phyloP scores from a whole-genome alignment of 75 land plant species.

The Picea sitchensis region DNA sequence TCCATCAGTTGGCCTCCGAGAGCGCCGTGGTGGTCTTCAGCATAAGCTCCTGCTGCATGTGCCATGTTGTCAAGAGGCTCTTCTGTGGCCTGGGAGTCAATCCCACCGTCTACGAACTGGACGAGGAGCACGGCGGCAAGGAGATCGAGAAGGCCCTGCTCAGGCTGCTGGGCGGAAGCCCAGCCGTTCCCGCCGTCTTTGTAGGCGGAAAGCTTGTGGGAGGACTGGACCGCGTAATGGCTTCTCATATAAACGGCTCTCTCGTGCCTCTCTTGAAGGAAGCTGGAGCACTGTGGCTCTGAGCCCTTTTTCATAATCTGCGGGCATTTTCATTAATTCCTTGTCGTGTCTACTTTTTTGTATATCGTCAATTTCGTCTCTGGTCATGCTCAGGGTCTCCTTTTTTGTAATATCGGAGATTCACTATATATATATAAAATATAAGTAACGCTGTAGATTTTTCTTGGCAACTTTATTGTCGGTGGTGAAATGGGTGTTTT shows the following conservation, averaged over 20 bases:
- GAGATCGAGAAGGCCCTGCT: conserved; percentile 56
- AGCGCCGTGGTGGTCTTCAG: conserved; percentile 57
- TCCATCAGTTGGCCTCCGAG: conserved; percentile 37
- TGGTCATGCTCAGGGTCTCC: too few species aligned
- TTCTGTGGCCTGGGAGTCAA: conserved; percentile 55
- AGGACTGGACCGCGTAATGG: conserved; percentile 54
- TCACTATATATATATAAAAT: too few species aligned
- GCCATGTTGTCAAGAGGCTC: conserved; percentile 54
- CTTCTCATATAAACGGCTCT: conserved; percentile 56
- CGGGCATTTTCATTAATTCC: too few species aligned
- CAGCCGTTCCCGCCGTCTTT: conserved; percentile 58
- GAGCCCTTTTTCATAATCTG: neutral
- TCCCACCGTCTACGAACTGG: conserved; percentile 74
- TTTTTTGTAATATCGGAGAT: too few species aligned
- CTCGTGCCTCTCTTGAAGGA: conserved; percentile 63
- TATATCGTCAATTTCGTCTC: too few species aligned
- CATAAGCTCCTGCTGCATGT: conserved; percentile 58
- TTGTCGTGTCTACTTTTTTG: too few species aligned
- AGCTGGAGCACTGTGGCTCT: conserved; percentile 76
- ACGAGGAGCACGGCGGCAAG: conserved; percentile 36
- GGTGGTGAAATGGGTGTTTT: too few species aligned
- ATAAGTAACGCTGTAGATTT: too few species aligned
- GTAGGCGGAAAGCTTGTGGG: conserved; percentile 69
- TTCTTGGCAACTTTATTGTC: too few species aligned
- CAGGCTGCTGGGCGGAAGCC: conserved; percentile 22